These are phyloP conservation scores for Nakaseomyces glabratus DNA, from an alignment of 1,139 yeast species.

Conservation along the genomic window DNA sequence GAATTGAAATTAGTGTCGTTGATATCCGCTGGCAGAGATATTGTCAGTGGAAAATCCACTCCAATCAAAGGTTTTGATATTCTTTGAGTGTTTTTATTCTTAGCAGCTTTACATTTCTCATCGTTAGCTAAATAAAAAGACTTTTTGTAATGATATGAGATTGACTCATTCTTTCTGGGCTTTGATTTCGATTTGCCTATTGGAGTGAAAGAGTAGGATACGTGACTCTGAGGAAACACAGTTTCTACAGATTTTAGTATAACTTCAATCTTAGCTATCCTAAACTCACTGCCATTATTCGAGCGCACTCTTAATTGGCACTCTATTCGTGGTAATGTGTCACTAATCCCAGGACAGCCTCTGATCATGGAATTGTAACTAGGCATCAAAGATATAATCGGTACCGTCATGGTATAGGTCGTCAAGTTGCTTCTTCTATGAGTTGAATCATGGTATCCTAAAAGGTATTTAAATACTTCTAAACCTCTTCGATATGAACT, in stretches of 20 bases:
- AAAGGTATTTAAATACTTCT: no score
- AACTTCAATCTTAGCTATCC: slow-evolving; percentile 54
- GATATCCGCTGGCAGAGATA: slow-evolving; percentile 49
- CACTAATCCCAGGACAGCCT: slow-evolving; percentile 59
- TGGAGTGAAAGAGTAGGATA: slow-evolving; percentile 1
- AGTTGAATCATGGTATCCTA: no score
- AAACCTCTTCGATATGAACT: no score
- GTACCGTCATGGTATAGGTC: slow-evolving; percentile 28
- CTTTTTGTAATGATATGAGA: slow-evolving; percentile 22
- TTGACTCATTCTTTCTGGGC: slow-evolving; percentile 34
- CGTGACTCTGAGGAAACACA: slow-evolving; percentile 10
- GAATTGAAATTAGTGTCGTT: slow-evolving; percentile 36
- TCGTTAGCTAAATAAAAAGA: slow-evolving; percentile 31
- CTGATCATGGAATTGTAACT: slow-evolving; percentile 41
- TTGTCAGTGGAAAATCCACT: slow-evolving; percentile 49
- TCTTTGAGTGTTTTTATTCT: slow-evolving; percentile 21
- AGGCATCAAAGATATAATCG: slow-evolving; percentile 37
- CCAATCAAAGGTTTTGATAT: slow-evolving; percentile 36
- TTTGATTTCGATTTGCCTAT: slow-evolving; percentile 3
- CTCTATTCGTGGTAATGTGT: slow-evolving; percentile 39
- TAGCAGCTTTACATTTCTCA: background rate
- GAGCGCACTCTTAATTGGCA: slow-evolving; percentile 31
- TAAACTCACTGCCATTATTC: slow-evolving; percentile 57
- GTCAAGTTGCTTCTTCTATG: no score
- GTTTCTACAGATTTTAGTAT: slow-evolving; percentile 29